Evolutionary conservation across 345 rosid genomes (phyloP).

Genomic region (Aegle marmelos): DNA sequence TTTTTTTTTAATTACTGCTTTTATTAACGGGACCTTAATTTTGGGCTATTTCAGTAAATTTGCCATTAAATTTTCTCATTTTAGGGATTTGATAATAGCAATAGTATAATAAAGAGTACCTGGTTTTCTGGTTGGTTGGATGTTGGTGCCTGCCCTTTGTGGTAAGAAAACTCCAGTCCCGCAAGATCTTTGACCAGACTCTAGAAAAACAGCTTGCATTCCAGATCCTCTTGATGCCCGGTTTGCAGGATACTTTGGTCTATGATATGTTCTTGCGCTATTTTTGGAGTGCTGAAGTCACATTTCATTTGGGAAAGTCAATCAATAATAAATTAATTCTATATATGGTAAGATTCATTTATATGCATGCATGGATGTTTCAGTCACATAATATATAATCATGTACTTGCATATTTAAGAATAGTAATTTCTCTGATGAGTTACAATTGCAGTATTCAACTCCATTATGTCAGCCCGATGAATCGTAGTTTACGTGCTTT

Average conservation of each 20-base stretch:
- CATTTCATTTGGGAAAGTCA: neutral
- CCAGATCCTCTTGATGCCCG: conserved; percentile 48
- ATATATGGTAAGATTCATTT: too few relatives aligned
- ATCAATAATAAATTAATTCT: too few relatives aligned
- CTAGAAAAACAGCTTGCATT: conserved; percentile 81
- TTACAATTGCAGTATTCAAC: neutral
- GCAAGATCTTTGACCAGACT: conserved; percentile 48
- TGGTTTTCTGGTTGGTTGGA: conserved; percentile 45
- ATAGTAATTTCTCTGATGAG: neutral
- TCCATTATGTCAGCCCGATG: neutral
- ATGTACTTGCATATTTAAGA: neutral
- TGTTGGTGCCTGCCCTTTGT: conserved; percentile 30
- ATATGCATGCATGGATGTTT: neutral
- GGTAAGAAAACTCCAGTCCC: conserved; percentile 97
- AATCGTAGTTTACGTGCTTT: neutral
- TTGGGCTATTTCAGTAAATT: too few relatives aligned
- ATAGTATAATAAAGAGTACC: conserved; percentile 28
- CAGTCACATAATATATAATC: neutral
- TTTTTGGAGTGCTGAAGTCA: conserved; percentile 23
- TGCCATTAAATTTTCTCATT: neutral
- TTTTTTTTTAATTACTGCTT: too few relatives aligned
- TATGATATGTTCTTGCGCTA: conserved; percentile 9
- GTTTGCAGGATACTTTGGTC: conserved; percentile 12
- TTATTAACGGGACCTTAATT: too few relatives aligned
- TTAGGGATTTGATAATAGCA: neutral